These are phyloP conservation scores for Phialocephala sp. DNA, from an alignment of 2,329 filamentous ascomycete species.

Conservation along the genomic window DNA sequence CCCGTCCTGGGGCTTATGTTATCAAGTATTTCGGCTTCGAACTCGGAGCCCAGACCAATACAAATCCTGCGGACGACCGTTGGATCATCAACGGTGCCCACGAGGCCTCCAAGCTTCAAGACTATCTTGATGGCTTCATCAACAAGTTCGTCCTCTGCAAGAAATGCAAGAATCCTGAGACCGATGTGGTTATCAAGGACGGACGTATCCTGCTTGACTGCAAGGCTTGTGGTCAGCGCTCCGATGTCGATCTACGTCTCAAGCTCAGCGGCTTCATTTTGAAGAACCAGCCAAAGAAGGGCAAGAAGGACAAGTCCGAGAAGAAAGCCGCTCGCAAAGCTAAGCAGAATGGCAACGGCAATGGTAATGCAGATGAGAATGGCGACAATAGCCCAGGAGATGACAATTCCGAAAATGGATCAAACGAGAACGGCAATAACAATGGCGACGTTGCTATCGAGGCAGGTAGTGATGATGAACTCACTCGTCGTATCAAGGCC, in stretches of 20 bases:
- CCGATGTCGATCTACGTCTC: conserved; percentile 87
- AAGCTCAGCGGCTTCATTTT: conserved; percentile 98
- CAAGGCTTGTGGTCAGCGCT: conserved; percentile 96
- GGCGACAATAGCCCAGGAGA: conserved; percentile 65
- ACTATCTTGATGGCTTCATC: conserved; percentile 98
- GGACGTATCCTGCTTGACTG: conserved; percentile 92
- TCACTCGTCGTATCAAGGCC: conserved; percentile 75
- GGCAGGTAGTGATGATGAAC: conserved; percentile 88
- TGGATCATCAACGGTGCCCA: conserved; percentile 99
- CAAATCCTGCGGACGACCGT: conserved; percentile 94
- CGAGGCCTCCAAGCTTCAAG: conserved; percentile 93
- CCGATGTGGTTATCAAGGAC: conserved; percentile 93
- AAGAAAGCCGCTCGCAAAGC: conserved; percentile 91
- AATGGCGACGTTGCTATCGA: conserved; percentile 60
- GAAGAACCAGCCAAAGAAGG: conserved; percentile 91
- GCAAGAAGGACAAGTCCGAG: conserved; percentile 96
- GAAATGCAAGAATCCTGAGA: conserved; percentile 99
- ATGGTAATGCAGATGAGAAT: conserved; percentile 57
- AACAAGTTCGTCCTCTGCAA: conserved; percentile 98
- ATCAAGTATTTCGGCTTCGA: conserved; percentile 99
- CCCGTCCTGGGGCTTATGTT: conserved; percentile 89
- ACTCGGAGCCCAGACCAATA: conserved; percentile 97
- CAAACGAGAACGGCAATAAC: conserved; percentile 54
- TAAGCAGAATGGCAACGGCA: conserved; percentile 67
- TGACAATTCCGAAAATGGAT: conserved; percentile 65